Percentiles rank a stretch among this genome's conserved stretches.
These are phyloP conservation scores for Cytospora paraplurivora DNA, from an alignment of 2,329 filamentous ascomycete species.

Conservation along the genomic window DNA sequence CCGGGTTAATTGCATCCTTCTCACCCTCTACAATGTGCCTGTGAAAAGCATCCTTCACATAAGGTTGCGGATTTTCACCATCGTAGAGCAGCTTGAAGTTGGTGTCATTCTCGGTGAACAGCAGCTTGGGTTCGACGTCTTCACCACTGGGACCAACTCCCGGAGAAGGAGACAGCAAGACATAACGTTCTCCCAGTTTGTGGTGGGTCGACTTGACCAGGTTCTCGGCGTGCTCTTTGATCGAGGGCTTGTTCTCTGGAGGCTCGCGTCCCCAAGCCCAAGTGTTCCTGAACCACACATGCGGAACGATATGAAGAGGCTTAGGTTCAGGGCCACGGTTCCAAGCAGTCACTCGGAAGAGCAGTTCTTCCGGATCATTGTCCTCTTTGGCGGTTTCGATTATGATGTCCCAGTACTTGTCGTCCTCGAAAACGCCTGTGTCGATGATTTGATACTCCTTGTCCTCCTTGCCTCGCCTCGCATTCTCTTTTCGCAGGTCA, in stretches of 20 bases:
- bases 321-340: slow-evolving; percentile 90
- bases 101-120: slow-evolving; percentile 96
- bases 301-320: slow-evolving; percentile 88
- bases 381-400: slow-evolving; percentile 95
- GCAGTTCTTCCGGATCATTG: slow-evolving; percentile 86
- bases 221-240: slow-evolving; percentile 66
- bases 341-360: slow-evolving; percentile 95
- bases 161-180: slow-evolving; percentile 86
- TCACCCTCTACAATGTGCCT: slow-evolving; percentile 81
- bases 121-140: slow-evolving; percentile 80
- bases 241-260: slow-evolving; percentile 76
- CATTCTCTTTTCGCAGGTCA: slow-evolving; percentile 83
- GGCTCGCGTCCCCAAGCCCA: slow-evolving; percentile 91
- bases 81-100: slow-evolving; percentile 79
- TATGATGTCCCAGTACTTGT: slow-evolving; percentile 95
- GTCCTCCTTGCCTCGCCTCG: slow-evolving; percentile 71
- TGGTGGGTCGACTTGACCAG: slow-evolving; percentile 77
- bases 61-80: slow-evolving; percentile 76
- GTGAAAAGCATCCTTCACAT: slow-evolving; percentile 96
- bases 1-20: slow-evolving; percentile 79
- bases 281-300: slow-evolving; percentile 96
- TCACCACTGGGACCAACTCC: slow-evolving; percentile 76
- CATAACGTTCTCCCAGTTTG: slow-evolving; percentile 79
- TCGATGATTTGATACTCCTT: slow-evolving; percentile 91
- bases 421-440: slow-evolving; percentile 83